Evolutionary conservation across 495 filamentous ascomycete species (phyloP).

Genomic region (Arthonia radiata): DNA sequence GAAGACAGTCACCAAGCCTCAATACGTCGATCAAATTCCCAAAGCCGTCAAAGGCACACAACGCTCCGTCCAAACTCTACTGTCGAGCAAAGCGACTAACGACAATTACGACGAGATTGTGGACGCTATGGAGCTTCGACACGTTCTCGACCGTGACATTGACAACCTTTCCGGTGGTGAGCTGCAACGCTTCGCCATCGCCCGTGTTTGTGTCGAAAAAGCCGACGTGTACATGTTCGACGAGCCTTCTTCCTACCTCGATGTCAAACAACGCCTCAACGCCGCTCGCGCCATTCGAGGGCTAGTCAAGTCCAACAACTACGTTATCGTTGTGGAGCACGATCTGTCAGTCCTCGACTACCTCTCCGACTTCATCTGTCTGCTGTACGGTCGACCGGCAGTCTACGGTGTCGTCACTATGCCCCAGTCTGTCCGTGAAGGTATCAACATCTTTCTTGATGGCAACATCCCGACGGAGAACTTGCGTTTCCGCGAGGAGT

Average conservation of each 20-base stretch:
- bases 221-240: constrained; percentile 99
- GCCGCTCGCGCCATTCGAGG: constrained; percentile 80
- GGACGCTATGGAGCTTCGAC: constrained; percentile 61
- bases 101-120: constrained; percentile 68
- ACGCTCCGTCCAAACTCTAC: constrained; percentile 48
- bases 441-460: constrained; percentile 98
- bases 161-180: constrained; percentile 83
- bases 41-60: constrained; percentile 62
- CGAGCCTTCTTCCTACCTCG: constrained; percentile 92
- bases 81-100: constrained; percentile 47
- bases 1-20: constrained; percentile 93
- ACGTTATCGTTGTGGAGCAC: constrained; percentile 97
- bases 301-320: constrained; percentile 66
- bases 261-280: constrained; percentile 91
- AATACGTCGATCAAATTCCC: constrained; percentile 96
- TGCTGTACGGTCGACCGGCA: constrained; percentile 83
- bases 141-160: constrained; percentile 74
- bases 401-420: constrained; percentile 97
- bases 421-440: constrained; percentile 86
- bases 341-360: constrained; percentile 96
- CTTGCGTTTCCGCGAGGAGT: constrained; percentile 91
- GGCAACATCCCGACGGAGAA: constrained; percentile 97
- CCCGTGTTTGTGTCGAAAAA: constrained; percentile 79
- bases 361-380: constrained; percentile 92
- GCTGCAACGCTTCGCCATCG: constrained; percentile 91